These are phyloP conservation scores for Metschnikowia dekortorum DNA, from an alignment of 805 yeast genomes.

Conservation along the genomic window DNA sequence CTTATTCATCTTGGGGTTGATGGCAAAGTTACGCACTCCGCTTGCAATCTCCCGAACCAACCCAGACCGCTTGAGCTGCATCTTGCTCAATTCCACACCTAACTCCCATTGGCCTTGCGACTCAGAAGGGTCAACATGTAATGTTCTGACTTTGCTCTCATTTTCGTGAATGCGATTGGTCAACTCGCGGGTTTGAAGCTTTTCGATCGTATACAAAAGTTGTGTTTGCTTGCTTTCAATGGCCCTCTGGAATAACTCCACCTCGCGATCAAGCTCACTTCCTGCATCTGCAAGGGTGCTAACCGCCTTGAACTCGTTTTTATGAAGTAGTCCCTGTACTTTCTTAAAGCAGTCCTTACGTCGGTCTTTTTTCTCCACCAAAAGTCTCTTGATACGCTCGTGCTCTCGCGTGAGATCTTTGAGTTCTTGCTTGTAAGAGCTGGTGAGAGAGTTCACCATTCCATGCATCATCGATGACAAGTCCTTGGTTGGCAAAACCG, in stretches of 20 bases:
- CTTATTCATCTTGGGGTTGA: conserved; percentile 59
- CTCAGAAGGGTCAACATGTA: neutral
- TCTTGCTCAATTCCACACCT: conserved; percentile 35
- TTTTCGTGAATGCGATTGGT: conserved; percentile 38
- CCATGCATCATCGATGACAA: conserved; percentile 32
- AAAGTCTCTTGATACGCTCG: conserved; percentile 29
- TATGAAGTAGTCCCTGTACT: conserved; percentile 24
- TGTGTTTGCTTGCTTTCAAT: conserved; percentile 11
- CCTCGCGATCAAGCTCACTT: conserved; percentile 17
- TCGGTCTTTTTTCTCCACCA: conserved; percentile 48
- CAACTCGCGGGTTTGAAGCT: conserved; percentile 39
- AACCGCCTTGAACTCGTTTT: conserved; percentile 28
- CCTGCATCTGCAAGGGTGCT: conserved; percentile 26
- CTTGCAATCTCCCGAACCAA: conserved; percentile 47
- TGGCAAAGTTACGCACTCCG: conserved; percentile 37
- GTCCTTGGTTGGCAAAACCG: conserved; percentile 27
- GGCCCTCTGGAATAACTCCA: conserved; percentile 8
- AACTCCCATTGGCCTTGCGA: conserved; percentile 6
- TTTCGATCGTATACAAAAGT: conserved; percentile 10
- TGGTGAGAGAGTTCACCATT: conserved; percentile 47
- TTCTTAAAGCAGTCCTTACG: conserved; percentile 27
- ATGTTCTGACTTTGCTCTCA: conserved; percentile 18
- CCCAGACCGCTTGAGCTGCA: conserved; percentile 49
- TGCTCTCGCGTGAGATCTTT: conserved; percentile 30
- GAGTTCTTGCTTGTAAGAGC: conserved; percentile 52